phyloP scores from a whole-genome alignment of 257 asterid species.

The Solanum stenotomum region DNA sequence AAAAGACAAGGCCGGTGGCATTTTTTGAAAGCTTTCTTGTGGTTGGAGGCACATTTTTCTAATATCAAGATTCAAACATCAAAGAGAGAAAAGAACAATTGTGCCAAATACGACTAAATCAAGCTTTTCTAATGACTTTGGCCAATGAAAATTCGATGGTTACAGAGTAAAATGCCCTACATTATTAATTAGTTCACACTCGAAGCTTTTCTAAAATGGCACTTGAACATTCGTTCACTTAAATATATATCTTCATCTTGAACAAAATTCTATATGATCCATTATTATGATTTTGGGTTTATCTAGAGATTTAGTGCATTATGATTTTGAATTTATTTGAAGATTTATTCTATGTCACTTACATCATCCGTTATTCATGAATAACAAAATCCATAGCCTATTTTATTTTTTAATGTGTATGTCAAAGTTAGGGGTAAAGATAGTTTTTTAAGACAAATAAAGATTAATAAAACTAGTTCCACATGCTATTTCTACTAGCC shows the following conservation, averaged over 20 bases:
- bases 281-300: background rate
- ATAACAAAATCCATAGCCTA: background rate
- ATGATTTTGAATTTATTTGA: background rate
- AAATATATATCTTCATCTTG: background rate
- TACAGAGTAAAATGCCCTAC: background rate
- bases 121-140: background rate
- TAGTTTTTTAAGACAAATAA: background rate
- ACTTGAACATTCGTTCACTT: background rate
- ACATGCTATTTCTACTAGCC: background rate
- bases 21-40: too few species aligned
- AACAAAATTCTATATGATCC: background rate
- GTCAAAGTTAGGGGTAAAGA: background rate
- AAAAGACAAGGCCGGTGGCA: background rate
- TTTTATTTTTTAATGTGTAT: background rate
- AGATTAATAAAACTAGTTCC: background rate
- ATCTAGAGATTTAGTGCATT: background rate
- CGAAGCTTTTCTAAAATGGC: background rate
- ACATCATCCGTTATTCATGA: background rate
- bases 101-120: background rate
- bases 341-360: background rate
- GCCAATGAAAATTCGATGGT: background rate
- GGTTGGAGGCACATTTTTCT: background rate
- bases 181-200: background rate
- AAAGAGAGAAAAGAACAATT: background rate
- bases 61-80: background rate